Evolutionary conservation across 257 asterid species (phyloP).

Genomic region (Solanum stenotomum): DNA sequence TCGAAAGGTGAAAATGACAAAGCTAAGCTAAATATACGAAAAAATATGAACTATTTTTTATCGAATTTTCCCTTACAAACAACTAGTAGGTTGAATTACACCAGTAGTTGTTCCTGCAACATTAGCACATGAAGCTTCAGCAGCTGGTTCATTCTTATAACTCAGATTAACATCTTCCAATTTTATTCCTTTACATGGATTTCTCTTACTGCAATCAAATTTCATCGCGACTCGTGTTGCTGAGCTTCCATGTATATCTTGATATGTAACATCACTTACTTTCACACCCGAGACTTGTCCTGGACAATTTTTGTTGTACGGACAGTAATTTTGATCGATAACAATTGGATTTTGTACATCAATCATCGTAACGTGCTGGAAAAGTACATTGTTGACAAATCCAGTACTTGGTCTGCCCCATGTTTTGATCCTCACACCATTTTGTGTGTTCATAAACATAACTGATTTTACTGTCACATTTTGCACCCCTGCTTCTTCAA

Average conservation of each 20-base stretch:
- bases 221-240: conserved; percentile 1
- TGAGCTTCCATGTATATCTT: neutral
- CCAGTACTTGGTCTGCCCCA: conserved; percentile 4
- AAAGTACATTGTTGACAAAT: neutral
- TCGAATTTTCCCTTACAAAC: neutral
- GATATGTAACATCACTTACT: neutral
- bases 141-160: neutral
- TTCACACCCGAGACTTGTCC: neutral
- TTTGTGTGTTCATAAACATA: neutral
- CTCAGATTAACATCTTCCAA: neutral
- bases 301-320: neutral
- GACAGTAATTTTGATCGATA: neutral
- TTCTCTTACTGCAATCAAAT: neutral
- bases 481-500: neutral
- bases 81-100: neutral
- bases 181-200: neutral
- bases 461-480: neutral
- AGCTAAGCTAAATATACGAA: neutral
- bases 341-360: neutral
- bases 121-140: neutral
- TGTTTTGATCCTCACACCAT: neutral
- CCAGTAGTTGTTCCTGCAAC: conserved; percentile 1
- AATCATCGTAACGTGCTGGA: neutral
- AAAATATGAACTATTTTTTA: neutral
- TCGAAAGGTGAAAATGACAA: neutral